Conservation (phyloP, 495 filamentous ascomycete genomes). For the Xylaria curta region DNA sequence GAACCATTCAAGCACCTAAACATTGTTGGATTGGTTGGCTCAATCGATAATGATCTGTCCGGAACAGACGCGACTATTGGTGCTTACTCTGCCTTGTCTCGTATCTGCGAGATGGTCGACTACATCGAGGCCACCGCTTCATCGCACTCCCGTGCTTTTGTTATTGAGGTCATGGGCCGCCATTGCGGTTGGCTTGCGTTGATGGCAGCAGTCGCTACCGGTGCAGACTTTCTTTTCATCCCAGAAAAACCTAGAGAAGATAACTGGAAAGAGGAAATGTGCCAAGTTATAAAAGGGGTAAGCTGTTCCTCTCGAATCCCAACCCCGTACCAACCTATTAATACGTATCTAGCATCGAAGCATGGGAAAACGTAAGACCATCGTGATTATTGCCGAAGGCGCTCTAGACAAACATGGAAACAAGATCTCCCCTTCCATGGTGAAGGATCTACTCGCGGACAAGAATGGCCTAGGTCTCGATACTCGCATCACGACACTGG, state of each 20-base stretch:
- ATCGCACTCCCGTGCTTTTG: constrained; percentile 97
- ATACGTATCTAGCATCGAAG: constrained; percentile 73
- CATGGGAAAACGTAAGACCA: constrained; percentile 93
- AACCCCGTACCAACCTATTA: constrained; percentile 32
- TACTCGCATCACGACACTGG: constrained; percentile 92
- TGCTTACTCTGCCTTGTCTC: constrained; percentile 87
- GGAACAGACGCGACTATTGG: constrained; percentile 98
- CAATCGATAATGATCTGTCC: constrained; percentile 98
- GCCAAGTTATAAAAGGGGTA: constrained; percentile 76
- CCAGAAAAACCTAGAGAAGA: constrained; percentile 91
- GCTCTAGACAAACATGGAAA: constrained; percentile 85
- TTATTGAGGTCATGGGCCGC: constrained; percentile 99
- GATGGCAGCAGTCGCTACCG: constrained; percentile 94
- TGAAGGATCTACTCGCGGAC: constrained; percentile 87
- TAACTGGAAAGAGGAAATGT: constrained; percentile 93
- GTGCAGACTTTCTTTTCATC: constrained; percentile 96
- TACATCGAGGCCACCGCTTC: constrained; percentile 96
- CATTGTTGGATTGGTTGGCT: constrained; percentile 94
- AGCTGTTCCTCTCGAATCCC: constrained; percentile 27
- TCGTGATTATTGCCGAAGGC: constrained; percentile 96
- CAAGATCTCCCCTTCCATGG: constrained; percentile 77
- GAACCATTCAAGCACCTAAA: constrained; percentile 81
- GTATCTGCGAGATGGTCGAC: constrained; percentile 94
- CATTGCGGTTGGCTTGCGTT: constrained; percentile 98
- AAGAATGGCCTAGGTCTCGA: constrained; percentile 75